A percentile compares a stretch with the other conserved stretches of the same genome.
Conservation (phyloP, 345 rosid genomes). For the Aethionema arabicum region DNA sequence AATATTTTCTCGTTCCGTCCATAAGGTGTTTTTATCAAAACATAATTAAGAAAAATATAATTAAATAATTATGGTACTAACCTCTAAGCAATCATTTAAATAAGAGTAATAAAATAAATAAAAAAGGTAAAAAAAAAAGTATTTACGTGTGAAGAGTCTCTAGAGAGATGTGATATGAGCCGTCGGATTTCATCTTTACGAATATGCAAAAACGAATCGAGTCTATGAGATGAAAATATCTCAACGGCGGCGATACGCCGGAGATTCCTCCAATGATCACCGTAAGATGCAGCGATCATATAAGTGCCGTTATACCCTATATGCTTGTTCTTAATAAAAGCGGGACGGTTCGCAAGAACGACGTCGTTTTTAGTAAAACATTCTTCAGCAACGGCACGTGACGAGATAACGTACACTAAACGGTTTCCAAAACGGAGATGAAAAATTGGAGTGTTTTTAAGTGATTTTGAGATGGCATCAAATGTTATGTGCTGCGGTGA, state of each 20-base stretch:
- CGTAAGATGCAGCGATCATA: slow-evolving; percentile 39
- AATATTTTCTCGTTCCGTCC: no score
- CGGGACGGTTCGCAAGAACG: slow-evolving; percentile 49
- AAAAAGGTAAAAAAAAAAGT: background rate
- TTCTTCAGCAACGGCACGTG: slow-evolving; percentile 39
- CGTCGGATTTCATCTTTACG: slow-evolving; percentile 44
- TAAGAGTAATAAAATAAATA: no score
- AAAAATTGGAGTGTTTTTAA: slow-evolving; percentile 42
- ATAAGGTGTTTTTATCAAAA: no score
- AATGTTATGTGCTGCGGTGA: slow-evolving; percentile 42
- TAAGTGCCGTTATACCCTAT: slow-evolving; percentile 43
- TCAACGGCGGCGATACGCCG: slow-evolving; percentile 47
- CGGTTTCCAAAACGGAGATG: slow-evolving; percentile 50
- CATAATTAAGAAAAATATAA: no score
- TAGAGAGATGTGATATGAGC: slow-evolving; percentile 23
- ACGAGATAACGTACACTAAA: slow-evolving; percentile 41
- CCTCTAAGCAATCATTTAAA: background rate
- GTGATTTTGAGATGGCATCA: no score
- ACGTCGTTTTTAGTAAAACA: slow-evolving; percentile 53
- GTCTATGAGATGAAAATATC: slow-evolving; percentile 41
- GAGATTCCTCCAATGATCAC: slow-evolving; percentile 62
- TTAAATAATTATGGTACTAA: no score
- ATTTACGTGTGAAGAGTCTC: slow-evolving; percentile 28
- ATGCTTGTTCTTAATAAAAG: slow-evolving; percentile 28
- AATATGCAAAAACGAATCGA: slow-evolving; percentile 28